Conservation (phyloP, 2,329 filamentous ascomycete genomes). For the Monilinia polystroma region DNA sequence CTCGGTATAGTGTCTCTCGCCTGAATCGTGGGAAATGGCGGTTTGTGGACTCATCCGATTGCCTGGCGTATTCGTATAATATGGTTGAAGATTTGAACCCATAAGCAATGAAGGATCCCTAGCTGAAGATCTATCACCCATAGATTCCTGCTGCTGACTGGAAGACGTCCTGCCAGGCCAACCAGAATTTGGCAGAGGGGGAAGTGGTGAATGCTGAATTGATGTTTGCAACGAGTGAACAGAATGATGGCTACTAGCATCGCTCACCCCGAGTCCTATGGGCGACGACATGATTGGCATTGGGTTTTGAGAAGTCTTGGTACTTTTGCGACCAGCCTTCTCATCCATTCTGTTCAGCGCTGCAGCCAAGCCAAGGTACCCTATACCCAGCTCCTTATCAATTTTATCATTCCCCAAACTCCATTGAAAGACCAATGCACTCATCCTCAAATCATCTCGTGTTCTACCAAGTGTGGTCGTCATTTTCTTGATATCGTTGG, state of each 20-base stretch:
- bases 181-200: constrained; percentile 9
- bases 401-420: constrained; percentile 58
- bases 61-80: not conserved
- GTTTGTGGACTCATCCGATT: not conserved
- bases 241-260: constrained; percentile 11
- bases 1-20: constrained; percentile 16
- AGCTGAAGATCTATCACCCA: constrained; percentile 12
- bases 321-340: constrained; percentile 22
- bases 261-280: not conserved
- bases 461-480: constrained; percentile 56
- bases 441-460: constrained; percentile 62
- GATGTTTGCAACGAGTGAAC: constrained; percentile 25
- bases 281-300: constrained; percentile 1
- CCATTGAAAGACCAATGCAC: constrained; percentile 64
- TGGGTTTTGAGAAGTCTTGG: not conserved
- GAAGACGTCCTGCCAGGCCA: constrained; percentile 29
- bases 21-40: not conserved
- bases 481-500: constrained; percentile 58
- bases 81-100: constrained; percentile 21
- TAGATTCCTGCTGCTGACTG: constrained; percentile 18
- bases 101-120: constrained; percentile 12
- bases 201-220: constrained; percentile 23
- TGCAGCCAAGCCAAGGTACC: constrained; percentile 65
- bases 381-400: constrained; percentile 61
- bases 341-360: constrained; percentile 55